Conservation (phyloP, 495 filamentous ascomycete genomes). For the Apiosordaria backusii region DNA sequence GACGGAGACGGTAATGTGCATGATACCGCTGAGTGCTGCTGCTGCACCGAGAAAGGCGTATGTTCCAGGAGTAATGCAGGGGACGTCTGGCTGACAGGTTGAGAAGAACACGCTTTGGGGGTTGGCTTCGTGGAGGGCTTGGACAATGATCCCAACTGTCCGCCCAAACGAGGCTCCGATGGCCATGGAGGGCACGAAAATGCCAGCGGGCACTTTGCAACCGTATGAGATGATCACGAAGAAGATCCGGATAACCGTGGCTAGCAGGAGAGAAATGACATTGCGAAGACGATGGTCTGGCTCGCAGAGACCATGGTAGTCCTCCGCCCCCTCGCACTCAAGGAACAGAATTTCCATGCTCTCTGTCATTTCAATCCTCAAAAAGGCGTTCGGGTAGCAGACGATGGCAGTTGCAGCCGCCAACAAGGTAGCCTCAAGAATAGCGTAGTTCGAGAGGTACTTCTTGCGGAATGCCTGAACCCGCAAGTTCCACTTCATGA, state of each 20-base stretch:
- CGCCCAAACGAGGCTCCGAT: conserved; percentile 91
- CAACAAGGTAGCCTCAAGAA: conserved; percentile 82
- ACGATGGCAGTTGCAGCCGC: conserved; percentile 81
- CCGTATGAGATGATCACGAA: conserved; percentile 96
- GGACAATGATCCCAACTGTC: conserved; percentile 90
- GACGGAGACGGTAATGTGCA: conserved; percentile 95
- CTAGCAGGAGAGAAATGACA: conserved; percentile 72
- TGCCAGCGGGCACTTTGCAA: conserved; percentile 96
- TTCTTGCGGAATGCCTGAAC: conserved; percentile 92
- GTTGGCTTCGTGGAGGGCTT: conserved; percentile 79
- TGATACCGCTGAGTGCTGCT: conserved; percentile 95
- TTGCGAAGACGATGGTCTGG: conserved; percentile 69
- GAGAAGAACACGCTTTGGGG: conserved; percentile 81
- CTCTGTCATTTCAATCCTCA: conserved; percentile 98
- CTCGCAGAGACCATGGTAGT: conserved; percentile 92
- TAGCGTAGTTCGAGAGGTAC: conserved; percentile 78
- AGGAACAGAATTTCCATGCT: conserved; percentile 97
- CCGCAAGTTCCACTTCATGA: conserved; percentile 97
- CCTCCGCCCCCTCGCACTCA: conserved; percentile 89
- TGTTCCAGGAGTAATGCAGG: conserved; percentile 93
- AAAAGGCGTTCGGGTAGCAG: conserved; percentile 93
- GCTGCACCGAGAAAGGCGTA: conserved; percentile 93
- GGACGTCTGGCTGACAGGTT: conserved; percentile 84
- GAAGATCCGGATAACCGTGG: conserved; percentile 75
- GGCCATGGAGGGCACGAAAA: conserved; percentile 97